Percentiles rank a stretch among this genome's conserved stretches.
phyloP scores from a whole-genome alignment of 2,329 filamentous ascomycete genomes.

The Neonectria sp. region DNA sequence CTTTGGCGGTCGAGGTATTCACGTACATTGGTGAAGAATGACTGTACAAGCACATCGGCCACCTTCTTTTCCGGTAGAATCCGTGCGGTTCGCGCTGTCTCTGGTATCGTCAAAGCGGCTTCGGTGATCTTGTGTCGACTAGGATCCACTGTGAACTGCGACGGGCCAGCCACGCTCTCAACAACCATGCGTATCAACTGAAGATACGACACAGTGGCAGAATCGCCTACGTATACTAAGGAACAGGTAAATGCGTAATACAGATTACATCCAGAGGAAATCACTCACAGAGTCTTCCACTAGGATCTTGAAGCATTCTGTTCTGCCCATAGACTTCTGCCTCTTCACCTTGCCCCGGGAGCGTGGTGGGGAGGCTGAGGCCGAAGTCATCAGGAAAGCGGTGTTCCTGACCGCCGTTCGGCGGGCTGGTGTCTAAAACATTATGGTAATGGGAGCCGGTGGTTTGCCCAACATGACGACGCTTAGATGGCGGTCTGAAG shows the following conservation, averaged over 20 bases:
- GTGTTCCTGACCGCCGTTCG: background rate
- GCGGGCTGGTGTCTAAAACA: background rate
- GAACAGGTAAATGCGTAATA: slow-evolving; percentile 31
- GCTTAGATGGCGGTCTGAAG: slow-evolving; percentile 1
- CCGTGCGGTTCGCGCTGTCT: slow-evolving; percentile 1
- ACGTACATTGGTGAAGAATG: slow-evolving; percentile 74
- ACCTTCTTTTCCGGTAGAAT: slow-evolving; percentile 68
- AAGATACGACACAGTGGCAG: slow-evolving; percentile 73
- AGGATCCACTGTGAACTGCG: slow-evolving; percentile 71
- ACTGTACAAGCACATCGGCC: slow-evolving; percentile 60
- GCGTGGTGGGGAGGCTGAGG: slow-evolving; percentile 51
- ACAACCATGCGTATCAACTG: slow-evolving; percentile 74
- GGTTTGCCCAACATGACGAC: slow-evolving; percentile 3
- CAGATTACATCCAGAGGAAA: background rate
- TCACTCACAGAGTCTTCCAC: slow-evolving; percentile 68
- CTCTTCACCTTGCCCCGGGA: slow-evolving; percentile 67
- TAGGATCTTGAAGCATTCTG: slow-evolving; percentile 73
- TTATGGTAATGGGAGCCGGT: background rate
- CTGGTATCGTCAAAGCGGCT: background rate
- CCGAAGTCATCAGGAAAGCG: background rate
- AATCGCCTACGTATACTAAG: slow-evolving; percentile 74
- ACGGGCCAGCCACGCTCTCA: slow-evolving; percentile 66
- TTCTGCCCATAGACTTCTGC: slow-evolving; percentile 68
- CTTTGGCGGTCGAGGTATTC: background rate
- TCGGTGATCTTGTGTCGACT: slow-evolving; percentile 66